Evolutionary conservation across 208 protist genomes (phyloP), one percentile per base, ranked within the genome.

Genomic region (Crithidia bombi): DNA sequence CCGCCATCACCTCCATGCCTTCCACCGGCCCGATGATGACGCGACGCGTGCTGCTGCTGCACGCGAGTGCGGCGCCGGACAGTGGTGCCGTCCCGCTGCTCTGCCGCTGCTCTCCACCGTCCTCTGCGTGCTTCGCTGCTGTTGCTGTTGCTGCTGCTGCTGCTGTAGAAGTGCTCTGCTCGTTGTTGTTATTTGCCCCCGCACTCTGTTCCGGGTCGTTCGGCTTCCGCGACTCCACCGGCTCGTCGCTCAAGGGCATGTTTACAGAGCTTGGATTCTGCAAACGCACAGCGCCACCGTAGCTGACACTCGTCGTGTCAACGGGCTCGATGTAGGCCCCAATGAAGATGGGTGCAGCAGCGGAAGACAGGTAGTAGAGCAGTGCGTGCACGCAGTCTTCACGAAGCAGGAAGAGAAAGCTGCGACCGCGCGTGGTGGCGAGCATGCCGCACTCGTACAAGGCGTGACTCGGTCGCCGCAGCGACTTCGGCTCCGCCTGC

Each of bases 391-490:
- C 47, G 65, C 68, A 72, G 56, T 79, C 76, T n/a, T 72, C 71
- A 15, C 73, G 75, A 0, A 82, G 54, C 11, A 71, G 81, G 38
- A 86, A 75, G 1, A 86, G 71, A 33, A 86, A 71, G 44, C 57
- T 65, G 35, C 81, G 81, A 30, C 81, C 81, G 28, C 81, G 81
- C 12, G 69, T 79, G 28, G 66, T 82, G 15, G 66, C 44, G 33
- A 78, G 55, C 71, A 81, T 82, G 52, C 81, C 75, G 25, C 69
- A 74, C 46, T 86, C 76, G 52, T 79, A 80, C 41, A 86, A 43
- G 11, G 81, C 79, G 38, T 69, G 70, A 12, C 77, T 82, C 15
- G 57, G 70, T 5, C 75, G 75, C 10, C 69, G 75, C 9, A 19
- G 17, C 23, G 56, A 32, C 23, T 68, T 65, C 3, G 75, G 69